These are phyloP conservation scores for Solanum stenotomum DNA, from an alignment of 257 asterid species.

Conservation along the genomic window DNA sequence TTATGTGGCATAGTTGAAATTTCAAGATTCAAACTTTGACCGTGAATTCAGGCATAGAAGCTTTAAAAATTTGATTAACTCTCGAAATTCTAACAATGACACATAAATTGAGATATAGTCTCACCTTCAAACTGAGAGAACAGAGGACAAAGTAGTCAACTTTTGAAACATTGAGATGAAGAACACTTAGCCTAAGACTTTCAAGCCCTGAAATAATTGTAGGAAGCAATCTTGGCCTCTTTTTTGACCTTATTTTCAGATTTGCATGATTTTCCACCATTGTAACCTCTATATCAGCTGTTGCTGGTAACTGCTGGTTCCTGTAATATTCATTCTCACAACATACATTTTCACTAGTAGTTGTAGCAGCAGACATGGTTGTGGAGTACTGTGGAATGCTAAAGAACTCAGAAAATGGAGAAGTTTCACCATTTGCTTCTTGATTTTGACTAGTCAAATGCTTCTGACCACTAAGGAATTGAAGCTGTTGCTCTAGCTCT, in stretches of 20 bases:
- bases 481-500: conserved; percentile 33
- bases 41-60: neutral
- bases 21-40: neutral
- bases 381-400: conserved; percentile 25
- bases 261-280: conserved; percentile 39
- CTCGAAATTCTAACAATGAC: neutral
- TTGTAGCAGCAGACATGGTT: neutral
- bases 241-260: conserved; percentile 23
- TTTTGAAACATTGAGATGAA: conserved; percentile 32
- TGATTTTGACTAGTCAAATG: neutral
- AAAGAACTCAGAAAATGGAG: conserved; percentile 31
- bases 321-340: neutral
- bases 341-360: neutral
- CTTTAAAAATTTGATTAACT: neutral
- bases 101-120: neutral
- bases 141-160: conserved; percentile 21
- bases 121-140: conserved; percentile 27
- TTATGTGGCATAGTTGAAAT: neutral
- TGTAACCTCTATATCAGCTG: conserved; percentile 36
- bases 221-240: conserved; percentile 18
- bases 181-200: conserved; percentile 19
- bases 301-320: neutral
- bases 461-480: conserved; percentile 17
- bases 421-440: neutral
- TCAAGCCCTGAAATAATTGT: conserved; percentile 26